A percentile compares a stretch with the other conserved stretches of the same genome.
phyloP scores from a whole-genome alignment of 1,284 basidiomycete genomes.

The Polyporus tsugae region DNA sequence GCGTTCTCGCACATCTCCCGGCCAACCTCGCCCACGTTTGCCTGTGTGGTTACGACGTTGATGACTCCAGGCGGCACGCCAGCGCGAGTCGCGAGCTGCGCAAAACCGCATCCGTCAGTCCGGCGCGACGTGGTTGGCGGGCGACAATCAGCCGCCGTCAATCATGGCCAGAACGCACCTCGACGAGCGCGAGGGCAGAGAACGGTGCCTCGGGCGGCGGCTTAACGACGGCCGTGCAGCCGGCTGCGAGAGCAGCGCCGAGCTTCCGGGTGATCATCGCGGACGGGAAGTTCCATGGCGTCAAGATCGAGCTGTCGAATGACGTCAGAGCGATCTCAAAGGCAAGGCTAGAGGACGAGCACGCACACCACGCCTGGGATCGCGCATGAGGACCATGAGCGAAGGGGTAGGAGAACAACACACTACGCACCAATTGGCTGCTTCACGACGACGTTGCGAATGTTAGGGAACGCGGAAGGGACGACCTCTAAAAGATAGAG shows the following conservation, averaged over 20 bases:
- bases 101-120: background rate
- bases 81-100: slow-evolving; percentile 82
- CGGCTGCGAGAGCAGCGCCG: slow-evolving; percentile 90
- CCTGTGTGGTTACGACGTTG: slow-evolving; percentile 91
- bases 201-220: slow-evolving; percentile 97
- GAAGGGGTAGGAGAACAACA: slow-evolving; percentile 4
- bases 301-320: slow-evolving; percentile 70
- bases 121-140: background rate
- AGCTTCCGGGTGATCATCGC: slow-evolving; percentile 95
- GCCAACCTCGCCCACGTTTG: slow-evolving; percentile 84
- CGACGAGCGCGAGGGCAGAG: slow-evolving; percentile 88
- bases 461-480: slow-evolving; percentile 76
- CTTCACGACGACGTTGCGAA: slow-evolving; percentile 92
- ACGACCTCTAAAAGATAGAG: slow-evolving; percentile 75
- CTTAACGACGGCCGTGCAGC: slow-evolving; percentile 96
- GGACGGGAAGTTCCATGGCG: slow-evolving; percentile 94
- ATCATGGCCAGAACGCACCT: slow-evolving; percentile 52
- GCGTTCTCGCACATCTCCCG: slow-evolving; percentile 83
- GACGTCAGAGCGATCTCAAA: background rate
- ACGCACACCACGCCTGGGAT: slow-evolving; percentile 66
- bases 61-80: slow-evolving; percentile 96
- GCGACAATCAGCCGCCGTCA: background rate
- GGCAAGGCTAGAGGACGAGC: background rate
- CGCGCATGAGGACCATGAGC: background rate
- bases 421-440: slow-evolving; percentile 83